Conservation (phyloP, 768 basidiomycete genomes). For the Leccinum arenicola region DNA sequence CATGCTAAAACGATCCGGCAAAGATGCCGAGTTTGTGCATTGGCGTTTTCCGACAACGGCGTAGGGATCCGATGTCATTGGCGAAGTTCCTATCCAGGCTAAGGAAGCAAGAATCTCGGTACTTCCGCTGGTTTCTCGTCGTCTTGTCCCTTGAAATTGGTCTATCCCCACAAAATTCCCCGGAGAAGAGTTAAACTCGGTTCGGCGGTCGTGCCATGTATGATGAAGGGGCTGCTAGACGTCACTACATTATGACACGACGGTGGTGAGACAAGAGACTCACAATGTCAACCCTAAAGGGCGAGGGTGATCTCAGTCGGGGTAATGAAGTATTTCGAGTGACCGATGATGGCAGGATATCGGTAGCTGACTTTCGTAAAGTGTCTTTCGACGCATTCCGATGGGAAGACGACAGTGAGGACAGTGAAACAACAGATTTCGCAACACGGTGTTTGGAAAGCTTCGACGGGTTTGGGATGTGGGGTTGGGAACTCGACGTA, state of each 20-base stretch:
- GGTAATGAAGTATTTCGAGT: conserved; percentile 17
- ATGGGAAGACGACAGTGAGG: conserved; percentile 1
- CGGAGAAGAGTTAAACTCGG: conserved; percentile 12
- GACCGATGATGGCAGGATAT: not conserved
- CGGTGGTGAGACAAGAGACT: conserved; percentile 2
- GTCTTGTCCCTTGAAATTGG: conserved; percentile 1
- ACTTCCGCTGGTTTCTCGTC: conserved; percentile 10
- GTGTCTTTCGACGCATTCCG: not conserved
- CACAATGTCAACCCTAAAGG: conserved; percentile 27
- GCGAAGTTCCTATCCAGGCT: conserved; percentile 29
- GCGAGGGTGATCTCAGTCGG: conserved; percentile 24
- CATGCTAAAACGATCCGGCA: conserved; percentile 22
- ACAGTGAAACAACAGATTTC: not conserved
- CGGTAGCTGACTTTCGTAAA: conserved; percentile 5
- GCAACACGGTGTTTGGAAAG: conserved; percentile 4
- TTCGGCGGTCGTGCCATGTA: conserved; percentile 27
- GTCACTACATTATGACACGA: conserved; percentile 11
- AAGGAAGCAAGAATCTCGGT: conserved; percentile 33
- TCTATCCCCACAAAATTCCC: not conserved
- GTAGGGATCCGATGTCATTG: not conserved
- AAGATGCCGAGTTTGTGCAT: not conserved
- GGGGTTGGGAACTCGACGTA: not conserved
- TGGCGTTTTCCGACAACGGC: not conserved
- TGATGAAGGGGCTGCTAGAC: conserved; percentile 29
- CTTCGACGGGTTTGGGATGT: conserved; percentile 1